Evolutionary conservation across 495 filamentous ascomycete genomes (phyloP), one percentile per base, ranked within the genome.

Genomic region (Umbilicaria muhlenbergii): DNA sequence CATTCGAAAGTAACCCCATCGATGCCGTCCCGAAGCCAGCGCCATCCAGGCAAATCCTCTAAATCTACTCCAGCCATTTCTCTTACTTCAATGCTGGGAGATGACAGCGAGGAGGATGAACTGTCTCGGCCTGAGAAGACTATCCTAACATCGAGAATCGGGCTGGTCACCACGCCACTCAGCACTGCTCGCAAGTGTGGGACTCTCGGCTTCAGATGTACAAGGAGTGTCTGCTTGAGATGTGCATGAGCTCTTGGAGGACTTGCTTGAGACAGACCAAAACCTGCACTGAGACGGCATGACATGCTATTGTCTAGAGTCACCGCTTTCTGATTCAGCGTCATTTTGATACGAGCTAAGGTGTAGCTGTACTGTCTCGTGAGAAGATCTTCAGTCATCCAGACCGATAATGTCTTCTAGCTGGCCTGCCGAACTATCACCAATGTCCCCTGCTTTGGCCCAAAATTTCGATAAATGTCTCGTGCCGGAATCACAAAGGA

Each of bases 381-480:
- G 8, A 28, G 24, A 28, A 28, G 24, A 28, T 28, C 24, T 1
- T 28, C 24, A 28, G 24, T 28, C 24, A 28, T 28, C 24, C 3
- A 28, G 13, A 42, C 42, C 41, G 28, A 75, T 47, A 14, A 77
- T 66, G 46, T 75, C 68, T 41, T 66, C 62, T 11, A 77, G 58
- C 48, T 61, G 67, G 6, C 64, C 74, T 45, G 70, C 67, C 15
- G 58, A 59, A 6, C 66, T 66, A 18, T 63, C 70, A 4, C 80
- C 84, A 45, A 86, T 67, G 41, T 81, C 73, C 10, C 78, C 85
- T 34, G 85, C 78, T 44, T 73, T 72, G 46, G 83, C 82, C 86
- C 87, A 98, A 62, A 98, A 94, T 57, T 89, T 88, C 47, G 83
- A 92, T 19, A 99, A 63, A 61, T 99, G 92, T 51, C 91, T 70